Evolutionary conservation across 202 grass and related monocot species (phyloP), one percentile per base, ranked within the genome.

Genomic region (Hordeum pubiflorum): DNA sequence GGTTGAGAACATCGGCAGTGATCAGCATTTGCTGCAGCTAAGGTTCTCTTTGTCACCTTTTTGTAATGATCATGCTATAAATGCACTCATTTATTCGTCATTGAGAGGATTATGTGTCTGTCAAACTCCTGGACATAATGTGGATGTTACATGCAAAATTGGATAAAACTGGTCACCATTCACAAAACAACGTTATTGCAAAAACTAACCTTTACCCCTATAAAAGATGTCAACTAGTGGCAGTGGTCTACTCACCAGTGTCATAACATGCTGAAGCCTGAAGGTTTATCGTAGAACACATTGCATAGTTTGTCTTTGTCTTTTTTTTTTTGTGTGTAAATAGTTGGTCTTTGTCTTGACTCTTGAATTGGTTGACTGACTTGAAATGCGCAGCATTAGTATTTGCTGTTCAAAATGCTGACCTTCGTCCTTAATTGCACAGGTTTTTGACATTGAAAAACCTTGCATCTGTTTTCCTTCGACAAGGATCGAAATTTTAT

Each of bases 391-490:
- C 36, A 3, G 27, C 31, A 57, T 67, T 78, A 67, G 26, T 74
- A 64, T 85, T 69, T 82, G 20, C 44, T 21, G 10, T 50, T 74
- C 69, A 78, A 77, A 80, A 69, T 86, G 34, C 69, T 79, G 43
- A 85, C 2, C 22, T 76, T 36, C 22, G 52, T 85, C 86, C 52
- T 79, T 60, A 32, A 87, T 62, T 85, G 40, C 33, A 69, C 82
- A 98, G 92, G 84, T 98, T 98, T 87, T 71, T 98, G 79, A 93
- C 92, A 63, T 64, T 98, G 81, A 98, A 98, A 88, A 98, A 98
- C 78, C 92, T 94, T 67, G 95, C 92, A 63, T 86, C 72, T 78
- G 95, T 93, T 67, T 98, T 94, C 74, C 90, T 93, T 82, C 79
- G 93, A 80, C 95, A 89, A 94, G 95, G 95, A 22, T 75, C 71